A percentile compares a stretch with the other conserved stretches of the same genome.
Evolutionary conservation across 305 asterid species (phyloP).

Genomic region (Ajuga reptans): DNA sequence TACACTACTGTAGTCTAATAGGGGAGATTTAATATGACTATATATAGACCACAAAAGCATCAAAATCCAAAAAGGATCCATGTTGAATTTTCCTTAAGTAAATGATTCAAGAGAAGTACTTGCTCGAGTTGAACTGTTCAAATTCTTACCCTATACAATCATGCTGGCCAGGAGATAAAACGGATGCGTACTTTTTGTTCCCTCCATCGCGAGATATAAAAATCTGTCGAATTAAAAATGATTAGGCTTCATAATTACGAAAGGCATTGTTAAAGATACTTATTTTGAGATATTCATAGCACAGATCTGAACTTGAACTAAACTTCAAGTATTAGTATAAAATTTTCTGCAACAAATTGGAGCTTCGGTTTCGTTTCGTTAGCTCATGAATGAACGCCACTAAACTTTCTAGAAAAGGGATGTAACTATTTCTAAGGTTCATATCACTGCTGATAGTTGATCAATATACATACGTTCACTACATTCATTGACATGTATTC

Average conservation of each 20-base stretch:
- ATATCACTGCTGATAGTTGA: background rate
- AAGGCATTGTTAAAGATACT: background rate
- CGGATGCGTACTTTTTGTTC: conserved; percentile 86
- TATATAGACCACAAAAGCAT: background rate
- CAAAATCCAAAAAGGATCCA: background rate
- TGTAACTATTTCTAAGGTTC: background rate
- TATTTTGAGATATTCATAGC: background rate
- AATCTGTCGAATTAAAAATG: conserved; percentile 47
- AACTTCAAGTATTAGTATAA: background rate
- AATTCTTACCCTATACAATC: conserved; percentile 76
- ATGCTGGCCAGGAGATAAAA: conserved; percentile 81
- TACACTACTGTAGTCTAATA: background rate
- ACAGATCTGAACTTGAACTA: background rate
- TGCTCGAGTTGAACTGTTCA: background rate
- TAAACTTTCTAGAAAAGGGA: background rate
- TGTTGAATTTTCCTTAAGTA: background rate
- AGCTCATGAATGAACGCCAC: background rate
- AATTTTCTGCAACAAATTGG: background rate
- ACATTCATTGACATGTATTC: background rate
- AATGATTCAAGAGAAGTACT: background rate
- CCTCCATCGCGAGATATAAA: conserved; percentile 97
- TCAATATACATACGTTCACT: background rate
- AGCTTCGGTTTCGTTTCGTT: background rate
- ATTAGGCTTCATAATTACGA: background rate
- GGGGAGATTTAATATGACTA: background rate